phyloP scores from a whole-genome alignment of 1,284 basidiomycete species.

The Ceratobasidium sp. region DNA sequence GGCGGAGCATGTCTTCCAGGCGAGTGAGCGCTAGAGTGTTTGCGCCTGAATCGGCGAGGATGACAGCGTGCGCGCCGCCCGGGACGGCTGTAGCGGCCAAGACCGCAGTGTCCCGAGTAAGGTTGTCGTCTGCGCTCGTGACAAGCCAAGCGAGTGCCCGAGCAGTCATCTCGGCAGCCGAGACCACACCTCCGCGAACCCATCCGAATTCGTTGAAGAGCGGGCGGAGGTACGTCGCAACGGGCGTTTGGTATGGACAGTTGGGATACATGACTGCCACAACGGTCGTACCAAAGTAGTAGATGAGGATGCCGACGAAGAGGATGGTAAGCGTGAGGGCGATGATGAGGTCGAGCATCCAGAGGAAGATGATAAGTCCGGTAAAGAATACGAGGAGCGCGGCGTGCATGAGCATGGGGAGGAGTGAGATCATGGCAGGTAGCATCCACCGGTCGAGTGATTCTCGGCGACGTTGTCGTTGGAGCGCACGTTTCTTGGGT shows the following conservation, averaged over 20 bases:
- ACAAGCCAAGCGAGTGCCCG: constrained; percentile 39
- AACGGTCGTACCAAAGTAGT: constrained; percentile 40
- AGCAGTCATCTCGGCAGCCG: constrained; percentile 42
- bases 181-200: constrained; percentile 28
- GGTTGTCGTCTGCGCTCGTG: constrained; percentile 43
- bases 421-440: constrained; percentile 31
- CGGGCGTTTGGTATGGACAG: constrained; percentile 41
- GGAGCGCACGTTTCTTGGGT: constrained; percentile 38
- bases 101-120: constrained; percentile 34
- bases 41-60: constrained; percentile 38
- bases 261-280: constrained; percentile 43
- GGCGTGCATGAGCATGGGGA: constrained; percentile 40
- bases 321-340: constrained; percentile 33
- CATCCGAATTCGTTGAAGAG: constrained; percentile 37
- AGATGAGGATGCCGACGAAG: constrained; percentile 22
- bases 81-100: constrained; percentile 37
- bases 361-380: constrained; percentile 40
- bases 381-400: constrained; percentile 38
- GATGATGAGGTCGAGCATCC: constrained; percentile 44
- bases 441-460: constrained; percentile 43
- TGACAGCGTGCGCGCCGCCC: constrained; percentile 30
- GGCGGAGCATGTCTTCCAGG: constrained; percentile 36
- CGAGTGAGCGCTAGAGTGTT: constrained; percentile 26
- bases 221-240: constrained; percentile 38
- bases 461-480: constrained; percentile 43